Evolutionary conservation across 176 grass and related monocot species (phyloP), one percentile per base, ranked within the genome.

Genomic region (Carex cristatella): DNA sequence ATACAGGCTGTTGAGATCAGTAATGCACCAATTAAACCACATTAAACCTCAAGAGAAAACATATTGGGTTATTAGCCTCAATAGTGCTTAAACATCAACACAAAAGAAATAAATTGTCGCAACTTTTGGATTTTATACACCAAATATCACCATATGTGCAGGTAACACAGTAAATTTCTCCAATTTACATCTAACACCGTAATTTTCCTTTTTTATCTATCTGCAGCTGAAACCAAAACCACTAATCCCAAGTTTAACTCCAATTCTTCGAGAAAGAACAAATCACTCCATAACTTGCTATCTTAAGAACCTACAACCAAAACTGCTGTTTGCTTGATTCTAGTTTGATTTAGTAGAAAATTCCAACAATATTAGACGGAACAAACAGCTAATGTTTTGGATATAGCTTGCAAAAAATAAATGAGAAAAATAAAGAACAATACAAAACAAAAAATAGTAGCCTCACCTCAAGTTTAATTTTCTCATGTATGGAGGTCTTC

Each of bases 381-480:
- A 7, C 10, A 57, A 30, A 15, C 23, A 56, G 32, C 31, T 33
- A 38, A 16, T 7, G 7, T 69, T 19, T 69, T 69, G 31, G 31
- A 38, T 16, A 28, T 16, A 15, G 5, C 19, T 69, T 38, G 31
- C 9, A 35, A 51, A 8, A 46, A 42, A 42, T 2, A 35, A 35
- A 35, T 2, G 7, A 69, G 74, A 81, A 61, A n/a, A 8, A 35
- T 3, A 54, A 68, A 60, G 4, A 81, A 68, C 35, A 2, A 44
- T 2, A 40, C 38, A 23, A 23, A 23, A 32, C n/a, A 66, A 69
- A 66, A 8, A 4, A 35, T 33, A 56, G 49, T 27, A 59, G 48
- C 65, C 59, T 82, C 85, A 98, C 95, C 95, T 98, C 93, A 71
- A 98, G 89, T 90, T 94, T 98, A 86, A 89, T 93, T 87, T 94